Evolutionary conservation across 1,284 basidiomycete genomes (phyloP).

Genomic region (Ustilago cynodontis): DNA sequence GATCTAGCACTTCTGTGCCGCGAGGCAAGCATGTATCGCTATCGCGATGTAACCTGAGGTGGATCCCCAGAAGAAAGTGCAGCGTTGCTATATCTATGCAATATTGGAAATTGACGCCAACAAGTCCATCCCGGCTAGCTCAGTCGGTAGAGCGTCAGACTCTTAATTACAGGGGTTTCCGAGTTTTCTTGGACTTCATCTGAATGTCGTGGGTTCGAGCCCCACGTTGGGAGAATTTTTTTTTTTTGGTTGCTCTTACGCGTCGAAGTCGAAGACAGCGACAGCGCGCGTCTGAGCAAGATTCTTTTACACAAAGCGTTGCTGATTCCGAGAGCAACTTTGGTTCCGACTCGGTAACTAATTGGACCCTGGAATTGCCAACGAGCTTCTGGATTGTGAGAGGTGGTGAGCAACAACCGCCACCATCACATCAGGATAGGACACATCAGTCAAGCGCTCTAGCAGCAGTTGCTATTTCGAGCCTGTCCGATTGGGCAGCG

Average conservation of each 20-base stretch:
- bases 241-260: conserved; percentile 14
- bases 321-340: background rate
- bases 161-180: conserved; percentile 63
- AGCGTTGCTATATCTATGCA: background rate
- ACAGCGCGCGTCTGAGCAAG: background rate
- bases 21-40: background rate
- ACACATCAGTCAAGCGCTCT: background rate
- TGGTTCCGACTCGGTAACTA: conserved; percentile 1
- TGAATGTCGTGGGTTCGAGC: conserved; percentile 69
- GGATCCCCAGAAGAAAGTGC: too few relatives aligned
- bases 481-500: background rate
- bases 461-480: background rate
- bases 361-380: conserved; percentile 17
- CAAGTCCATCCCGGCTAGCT: conserved; percentile 67
- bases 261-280: background rate
- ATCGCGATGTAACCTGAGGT: too few relatives aligned
- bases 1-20: background rate
- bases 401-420: background rate
- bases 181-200: conserved; percentile 48
- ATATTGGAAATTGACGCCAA: background rate
- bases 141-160: conserved; percentile 71
- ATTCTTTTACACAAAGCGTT: background rate
- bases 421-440: background rate
- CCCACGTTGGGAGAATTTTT: conserved; percentile 67
- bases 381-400: background rate